phyloP scores from a whole-genome alignment of 306 rosid species.

The Cucurbita pepo region DNA sequence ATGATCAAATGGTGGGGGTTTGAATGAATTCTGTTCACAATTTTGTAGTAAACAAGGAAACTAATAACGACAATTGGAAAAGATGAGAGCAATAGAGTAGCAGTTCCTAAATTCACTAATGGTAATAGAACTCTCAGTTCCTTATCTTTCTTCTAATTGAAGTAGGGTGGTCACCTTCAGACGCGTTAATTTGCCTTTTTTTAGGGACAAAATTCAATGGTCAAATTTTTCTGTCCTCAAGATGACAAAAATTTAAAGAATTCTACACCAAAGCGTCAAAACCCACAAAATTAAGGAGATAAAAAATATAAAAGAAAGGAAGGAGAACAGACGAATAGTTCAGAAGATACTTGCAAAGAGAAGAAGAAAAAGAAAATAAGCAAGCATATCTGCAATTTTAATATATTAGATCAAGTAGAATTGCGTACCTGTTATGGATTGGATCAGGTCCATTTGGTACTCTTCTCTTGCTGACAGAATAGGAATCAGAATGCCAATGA shows the following conservation, averaged over 20 bases:
- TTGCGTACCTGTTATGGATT: conserved; percentile 84
- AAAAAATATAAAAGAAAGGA: neutral
- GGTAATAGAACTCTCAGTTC: neutral
- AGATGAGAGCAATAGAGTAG: neutral
- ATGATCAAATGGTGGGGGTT: neutral
- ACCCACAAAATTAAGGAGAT: neutral
- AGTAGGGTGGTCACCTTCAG: neutral
- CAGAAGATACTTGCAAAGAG: neutral
- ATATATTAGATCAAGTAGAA: neutral
- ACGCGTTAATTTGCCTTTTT: neutral
- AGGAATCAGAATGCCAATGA: conserved; percentile 35
- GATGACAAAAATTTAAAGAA: neutral
- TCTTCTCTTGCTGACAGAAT: conserved; percentile 82
- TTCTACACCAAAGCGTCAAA: neutral
- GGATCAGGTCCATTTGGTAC: conserved; percentile 99
- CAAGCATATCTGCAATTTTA: neutral
- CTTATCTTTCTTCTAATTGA: neutral
- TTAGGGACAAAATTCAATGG: neutral
- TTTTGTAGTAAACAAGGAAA: neutral
- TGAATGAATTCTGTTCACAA: conserved; percentile 1
- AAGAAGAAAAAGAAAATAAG: neutral
- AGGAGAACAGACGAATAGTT: neutral
- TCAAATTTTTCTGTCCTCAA: neutral
- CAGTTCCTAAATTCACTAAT: too few species aligned
- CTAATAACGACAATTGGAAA: neutral